Base-by-base conservation (phyloP, 495 filamentous ascomycete genomes). In the Penicillium lagena region DNA sequence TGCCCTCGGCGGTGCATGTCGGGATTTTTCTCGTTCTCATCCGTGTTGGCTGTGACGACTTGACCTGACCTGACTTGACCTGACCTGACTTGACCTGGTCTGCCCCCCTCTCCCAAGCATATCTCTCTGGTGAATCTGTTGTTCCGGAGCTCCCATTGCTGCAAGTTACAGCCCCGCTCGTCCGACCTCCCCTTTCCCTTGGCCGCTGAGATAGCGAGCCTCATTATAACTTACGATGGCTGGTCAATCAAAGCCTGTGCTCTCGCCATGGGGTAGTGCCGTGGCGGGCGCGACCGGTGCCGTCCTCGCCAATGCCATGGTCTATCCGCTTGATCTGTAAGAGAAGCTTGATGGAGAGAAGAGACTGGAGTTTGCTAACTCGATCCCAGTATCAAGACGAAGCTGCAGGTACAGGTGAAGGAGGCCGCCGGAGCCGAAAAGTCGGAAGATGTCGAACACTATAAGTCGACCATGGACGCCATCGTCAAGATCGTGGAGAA, bases 311-410 rank as follows among this genome's bases (percentile, higher is more conserved):
- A 99, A 99, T 77, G 85, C 93, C 22, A 69, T 95, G 43, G 94
- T 97, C 43, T 99, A 99, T 66, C 93, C 93, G 11, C 73, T 99
- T 30, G 93, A 99, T 67, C 89, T 99, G 91, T 96, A 36, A 55
- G 56, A 36, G 36, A 41, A 31, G 34, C 27, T 9, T 30, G 8
- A n/a, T 32, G 29, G 32, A 12, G 14, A 13, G 9, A 38, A 2
- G 6, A 14, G 13, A 30, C 49, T 62, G 33, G 60, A 40, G 14
- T 35, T 12, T 12, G 2, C 9, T 27, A 35, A 40, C 41, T 50
- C 14, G 49, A 36, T 7, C 38, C 29, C 51, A 97, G 91, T 49
- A 83, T 97, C 46, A 99, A 99, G 71, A 99, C 93, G 15, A 88
- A 90, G 48, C 78, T 99, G 10, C 93, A 99, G 68, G 94, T 97